Base-by-base conservation (phyloP, 179 eudicot species). In the Actinidia chinensis region DNA sequence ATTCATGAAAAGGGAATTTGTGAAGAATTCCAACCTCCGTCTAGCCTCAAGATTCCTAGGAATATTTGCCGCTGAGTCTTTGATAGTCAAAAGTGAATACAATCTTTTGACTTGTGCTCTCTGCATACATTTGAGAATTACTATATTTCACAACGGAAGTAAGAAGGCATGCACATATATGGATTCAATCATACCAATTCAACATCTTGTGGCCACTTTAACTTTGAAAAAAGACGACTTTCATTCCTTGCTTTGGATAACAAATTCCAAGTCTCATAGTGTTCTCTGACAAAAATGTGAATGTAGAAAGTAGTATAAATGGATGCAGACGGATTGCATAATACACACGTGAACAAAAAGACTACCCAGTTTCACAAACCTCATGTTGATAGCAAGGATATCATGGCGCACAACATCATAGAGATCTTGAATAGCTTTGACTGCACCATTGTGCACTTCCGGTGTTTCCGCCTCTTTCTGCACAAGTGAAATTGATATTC, bases 1-100 rank as follows among this genome's bases (percentile, higher is more conserved):
- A 51, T 91, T 89, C 99, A 96, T 96, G 82, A 96, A 91, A 78
- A 96, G 90, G 42, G 99, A 96, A 85, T 96, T 96, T 15, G 98
- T 91, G 87, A 96, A 96, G 79, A 91, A 94, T 68, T 90, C 83
- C 77, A 96, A 87, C 80, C 99, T 87, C 63, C 98, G 88, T 64
- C 91, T 86, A 55, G 99, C 99, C 85, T 96, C 99, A 59, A 96
- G 94, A 80, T 96, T 96, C 74, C 64, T 88, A 22, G 99, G 99
- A 66, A 96, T 77, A 64, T 89, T 88, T 74, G 90, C 94, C 40
- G 93, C 98, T 18, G 99, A 96, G 72, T 94, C 99, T 83, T 96
- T 92, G 81, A 91, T 91, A 33, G 97, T 92, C 72, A 96, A 88
- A 47, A 96, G 87, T 11, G 97, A 94, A 83, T 89, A 91, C 79